Percentiles rank a stretch among this genome's conserved stretches.
Evolutionary conservation across 1,139 yeast species (phyloP).

Genomic region (Taphrina deformans): DNA sequence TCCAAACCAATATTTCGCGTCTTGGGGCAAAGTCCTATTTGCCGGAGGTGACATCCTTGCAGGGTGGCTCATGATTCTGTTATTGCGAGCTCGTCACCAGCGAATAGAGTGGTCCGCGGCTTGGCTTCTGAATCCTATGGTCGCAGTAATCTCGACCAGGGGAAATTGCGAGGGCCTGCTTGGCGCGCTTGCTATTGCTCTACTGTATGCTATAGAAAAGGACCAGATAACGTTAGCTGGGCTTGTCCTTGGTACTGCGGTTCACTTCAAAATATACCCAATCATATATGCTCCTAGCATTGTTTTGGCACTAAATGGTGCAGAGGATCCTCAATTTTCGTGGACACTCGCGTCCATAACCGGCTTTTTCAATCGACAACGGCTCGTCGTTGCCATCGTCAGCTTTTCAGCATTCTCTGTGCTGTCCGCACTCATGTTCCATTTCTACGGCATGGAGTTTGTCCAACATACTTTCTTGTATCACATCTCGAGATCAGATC

Average conservation of each 20-base stretch:
- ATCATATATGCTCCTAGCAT: conserved; percentile 72
- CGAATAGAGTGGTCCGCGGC: conserved; percentile 55
- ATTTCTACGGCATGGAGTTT: conserved; percentile 35
- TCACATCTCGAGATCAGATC: conserved; percentile 81
- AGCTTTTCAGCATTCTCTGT: conserved; percentile 12
- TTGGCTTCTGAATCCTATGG: conserved; percentile 96
- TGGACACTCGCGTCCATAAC: background rate
- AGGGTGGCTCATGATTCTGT: conserved; percentile 62
- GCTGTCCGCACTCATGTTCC: conserved; percentile 34
- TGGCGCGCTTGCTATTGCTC: conserved; percentile 70
- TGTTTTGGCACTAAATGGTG: conserved; percentile 50
- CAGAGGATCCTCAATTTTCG: conserved; percentile 49
- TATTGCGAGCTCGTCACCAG: conserved; percentile 47
- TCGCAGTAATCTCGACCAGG: conserved; percentile 84
- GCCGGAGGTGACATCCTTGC: conserved; percentile 77
- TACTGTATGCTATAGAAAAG: conserved; percentile 53
- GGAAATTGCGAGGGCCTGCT: conserved; percentile 91
- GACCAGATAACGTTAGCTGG: conserved; percentile 57
- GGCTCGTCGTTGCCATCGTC: background rate
- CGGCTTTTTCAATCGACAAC: conserved; percentile 9
- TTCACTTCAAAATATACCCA: conserved; percentile 91
- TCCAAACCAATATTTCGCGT: conserved; percentile 56
- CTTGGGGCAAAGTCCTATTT: conserved; percentile 71
- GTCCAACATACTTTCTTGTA: conserved; percentile 77
- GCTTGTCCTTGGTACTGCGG: conserved; percentile 65